Conservation (phyloP, 768 basidiomycete genomes). For the Mycena indigotica region DNA sequence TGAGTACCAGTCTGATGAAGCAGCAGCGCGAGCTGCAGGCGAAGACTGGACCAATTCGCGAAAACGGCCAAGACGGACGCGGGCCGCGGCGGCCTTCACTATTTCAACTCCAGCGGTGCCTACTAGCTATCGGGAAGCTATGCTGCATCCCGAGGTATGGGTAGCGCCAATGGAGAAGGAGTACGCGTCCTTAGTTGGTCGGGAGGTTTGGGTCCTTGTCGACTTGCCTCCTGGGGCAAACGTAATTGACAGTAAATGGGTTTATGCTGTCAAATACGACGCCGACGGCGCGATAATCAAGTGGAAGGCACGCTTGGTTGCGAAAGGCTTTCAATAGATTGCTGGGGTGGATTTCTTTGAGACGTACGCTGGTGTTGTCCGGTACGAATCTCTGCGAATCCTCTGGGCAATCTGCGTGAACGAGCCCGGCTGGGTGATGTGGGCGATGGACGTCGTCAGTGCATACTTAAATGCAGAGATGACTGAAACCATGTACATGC, state of each 20-base stretch:
- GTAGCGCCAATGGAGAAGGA: slow-evolving; percentile 21
- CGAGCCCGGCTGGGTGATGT: slow-evolving; percentile 29
- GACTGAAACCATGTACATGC: slow-evolving; percentile 37
- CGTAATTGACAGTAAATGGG: slow-evolving; percentile 29
- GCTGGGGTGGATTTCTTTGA: slow-evolving; percentile 31
- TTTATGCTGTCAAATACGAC: slow-evolving; percentile 36
- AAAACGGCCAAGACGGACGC: slow-evolving; percentile 5
- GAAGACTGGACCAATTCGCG: slow-evolving; percentile 6
- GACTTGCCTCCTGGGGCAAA: slow-evolving; percentile 22
- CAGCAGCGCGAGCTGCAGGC: slow-evolving; percentile 4
- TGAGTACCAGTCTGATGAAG: neutral
- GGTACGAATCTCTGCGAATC: slow-evolving; percentile 8
- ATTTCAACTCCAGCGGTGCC: slow-evolving; percentile 1
- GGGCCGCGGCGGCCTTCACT: slow-evolving; percentile 1
- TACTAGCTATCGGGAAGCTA: slow-evolving; percentile 17
- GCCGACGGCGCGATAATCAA: slow-evolving; percentile 30
- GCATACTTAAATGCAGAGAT: slow-evolving; percentile 35
- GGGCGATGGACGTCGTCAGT: slow-evolving; percentile 35
- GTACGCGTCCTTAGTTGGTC: slow-evolving; percentile 18
- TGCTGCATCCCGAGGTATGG: slow-evolving; percentile 21
- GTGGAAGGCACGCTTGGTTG: slow-evolving; percentile 28
- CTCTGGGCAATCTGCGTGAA: slow-evolving; percentile 29
- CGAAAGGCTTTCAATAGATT: slow-evolving; percentile 30
- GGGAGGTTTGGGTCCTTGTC: slow-evolving; percentile 25
- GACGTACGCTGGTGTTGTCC: slow-evolving; percentile 10